Percentiles rank a stretch among this genome's conserved stretches.
These are phyloP conservation scores for Seminavis robusta DNA, from an alignment of 108 stramenopile genomes.

Conservation along the genomic window DNA sequence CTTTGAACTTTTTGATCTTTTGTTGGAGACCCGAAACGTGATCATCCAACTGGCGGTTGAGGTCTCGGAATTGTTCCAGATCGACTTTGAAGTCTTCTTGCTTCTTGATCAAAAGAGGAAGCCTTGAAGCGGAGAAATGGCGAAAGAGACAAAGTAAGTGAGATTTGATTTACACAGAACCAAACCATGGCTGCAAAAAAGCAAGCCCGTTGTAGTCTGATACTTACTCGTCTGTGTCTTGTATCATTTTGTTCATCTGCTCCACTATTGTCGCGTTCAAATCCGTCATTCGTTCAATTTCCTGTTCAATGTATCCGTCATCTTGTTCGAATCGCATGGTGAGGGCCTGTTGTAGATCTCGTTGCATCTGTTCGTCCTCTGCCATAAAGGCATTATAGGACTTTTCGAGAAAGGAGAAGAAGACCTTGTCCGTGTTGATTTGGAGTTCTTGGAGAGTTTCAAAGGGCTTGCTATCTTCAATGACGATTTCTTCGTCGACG, in stretches of 20 bases:
- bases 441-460: constrained; percentile 55
- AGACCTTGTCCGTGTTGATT: constrained; percentile 59
- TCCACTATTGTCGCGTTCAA: constrained; percentile 55
- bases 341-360: constrained; percentile 63
- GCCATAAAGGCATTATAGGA: constrained; percentile 85
- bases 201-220: not conserved
- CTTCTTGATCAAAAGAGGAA: constrained; percentile 61
- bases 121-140: constrained; percentile 21
- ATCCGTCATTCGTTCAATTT: constrained; percentile 64
- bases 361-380: constrained; percentile 75
- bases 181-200: too few species aligned
- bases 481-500: constrained; percentile 7
- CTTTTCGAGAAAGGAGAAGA: constrained; percentile 76
- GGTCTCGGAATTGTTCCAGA: constrained; percentile 84
- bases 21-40: constrained; percentile 58
- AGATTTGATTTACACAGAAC: too few species aligned
- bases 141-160: not conserved
- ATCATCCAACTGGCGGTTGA: constrained; percentile 75
- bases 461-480: constrained; percentile 20
- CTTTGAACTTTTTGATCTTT: constrained; percentile 55
- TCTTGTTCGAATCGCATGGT: constrained; percentile 70
- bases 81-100: constrained; percentile 71
- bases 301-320: constrained; percentile 53
- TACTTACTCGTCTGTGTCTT: constrained; percentile 70
- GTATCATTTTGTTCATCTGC: constrained; percentile 48